Evolutionary conservation across 352 stramenopile species (phyloP).

Genomic region (Pythium biforme): DNA sequence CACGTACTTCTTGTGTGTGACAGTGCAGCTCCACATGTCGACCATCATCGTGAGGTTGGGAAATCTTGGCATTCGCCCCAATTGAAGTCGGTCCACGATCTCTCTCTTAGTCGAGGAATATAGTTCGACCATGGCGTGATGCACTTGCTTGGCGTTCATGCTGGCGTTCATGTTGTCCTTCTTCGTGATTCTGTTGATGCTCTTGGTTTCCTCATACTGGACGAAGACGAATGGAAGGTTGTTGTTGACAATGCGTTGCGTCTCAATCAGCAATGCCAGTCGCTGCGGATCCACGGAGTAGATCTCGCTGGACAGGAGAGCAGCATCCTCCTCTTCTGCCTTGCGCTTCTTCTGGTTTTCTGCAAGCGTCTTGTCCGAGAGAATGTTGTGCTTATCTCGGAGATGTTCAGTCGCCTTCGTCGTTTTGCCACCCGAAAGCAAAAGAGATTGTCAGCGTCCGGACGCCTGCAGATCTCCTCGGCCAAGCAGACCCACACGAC

Average conservation of each 20-base stretch:
- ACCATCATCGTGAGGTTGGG: neutral
- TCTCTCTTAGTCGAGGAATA: slow-evolving; percentile 12
- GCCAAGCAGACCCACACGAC: no score
- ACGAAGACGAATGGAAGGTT: neutral
- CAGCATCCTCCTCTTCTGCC: no score
- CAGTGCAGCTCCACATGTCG: slow-evolving; percentile 17
- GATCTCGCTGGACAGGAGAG: no score
- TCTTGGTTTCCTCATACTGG: neutral
- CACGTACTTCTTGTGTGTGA: slow-evolving; percentile 8
- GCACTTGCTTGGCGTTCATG: neutral
- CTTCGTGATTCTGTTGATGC: neutral
- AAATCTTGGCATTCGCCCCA: no score
- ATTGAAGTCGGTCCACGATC: neutral
- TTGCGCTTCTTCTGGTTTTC: no score
- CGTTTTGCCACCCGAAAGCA: no score
- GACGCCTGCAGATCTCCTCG: no score
- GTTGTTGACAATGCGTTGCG: slow-evolving; percentile 2
- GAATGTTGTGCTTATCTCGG: slow-evolving; percentile 1
- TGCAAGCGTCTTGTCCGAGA: slow-evolving; percentile 5
- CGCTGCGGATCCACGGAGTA: slow-evolving; percentile 8
- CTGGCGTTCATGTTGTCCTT: neutral
- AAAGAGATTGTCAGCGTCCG: no score
- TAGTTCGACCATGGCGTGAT: slow-evolving; percentile 9
- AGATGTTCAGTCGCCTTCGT: slow-evolving; percentile 17
- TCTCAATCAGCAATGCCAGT: slow-evolving; percentile 7